These are phyloP conservation scores for Rhodotorula sp. DNA, from an alignment of 1,284 basidiomycete genomes.

Conservation along the genomic window DNA sequence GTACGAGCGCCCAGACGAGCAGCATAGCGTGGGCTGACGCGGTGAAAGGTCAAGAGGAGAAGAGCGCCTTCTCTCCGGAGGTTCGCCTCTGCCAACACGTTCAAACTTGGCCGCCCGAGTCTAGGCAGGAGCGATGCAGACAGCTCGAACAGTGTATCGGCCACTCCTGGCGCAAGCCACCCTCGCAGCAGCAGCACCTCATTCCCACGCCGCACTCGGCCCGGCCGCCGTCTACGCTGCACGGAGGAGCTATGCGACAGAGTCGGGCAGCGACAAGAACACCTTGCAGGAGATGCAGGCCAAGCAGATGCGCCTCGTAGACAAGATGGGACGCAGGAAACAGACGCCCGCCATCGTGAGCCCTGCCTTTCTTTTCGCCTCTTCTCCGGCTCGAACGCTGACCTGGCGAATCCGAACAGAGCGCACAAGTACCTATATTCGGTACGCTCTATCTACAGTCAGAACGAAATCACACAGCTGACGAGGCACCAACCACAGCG, in stretches of 20 bases:
- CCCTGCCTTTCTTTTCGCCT: background rate
- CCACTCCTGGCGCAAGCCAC: background rate
- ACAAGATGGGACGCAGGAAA: constrained; percentile 40
- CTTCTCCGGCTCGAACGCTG: background rate
- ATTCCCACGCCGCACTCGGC: background rate
- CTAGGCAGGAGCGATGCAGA: background rate
- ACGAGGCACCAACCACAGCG: constrained; percentile 13
- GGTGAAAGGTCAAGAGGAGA: background rate
- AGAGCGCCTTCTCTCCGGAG: background rate
- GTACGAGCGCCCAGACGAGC: background rate
- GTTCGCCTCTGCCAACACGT: background rate
- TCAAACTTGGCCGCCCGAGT: background rate
- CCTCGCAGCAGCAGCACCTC: background rate
- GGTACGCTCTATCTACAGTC: constrained; percentile 8
- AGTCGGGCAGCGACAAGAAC: background rate
- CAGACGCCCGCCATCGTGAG: constrained; percentile 30
- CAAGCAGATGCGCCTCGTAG: constrained; percentile 33
- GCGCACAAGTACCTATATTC: constrained; percentile 27
- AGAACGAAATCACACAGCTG: too few relatives aligned
- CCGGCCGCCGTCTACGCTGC: background rate
- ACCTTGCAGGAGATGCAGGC: constrained; percentile 19
- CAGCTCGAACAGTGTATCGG: background rate
- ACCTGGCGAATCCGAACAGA: constrained; percentile 8
- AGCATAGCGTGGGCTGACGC: background rate
- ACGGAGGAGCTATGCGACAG: constrained; percentile 13